A percentile compares a stretch with the other conserved stretches of the same genome.
Conservation (phyloP, 495 filamentous ascomycete species). For the Xeromyces bisporus region DNA sequence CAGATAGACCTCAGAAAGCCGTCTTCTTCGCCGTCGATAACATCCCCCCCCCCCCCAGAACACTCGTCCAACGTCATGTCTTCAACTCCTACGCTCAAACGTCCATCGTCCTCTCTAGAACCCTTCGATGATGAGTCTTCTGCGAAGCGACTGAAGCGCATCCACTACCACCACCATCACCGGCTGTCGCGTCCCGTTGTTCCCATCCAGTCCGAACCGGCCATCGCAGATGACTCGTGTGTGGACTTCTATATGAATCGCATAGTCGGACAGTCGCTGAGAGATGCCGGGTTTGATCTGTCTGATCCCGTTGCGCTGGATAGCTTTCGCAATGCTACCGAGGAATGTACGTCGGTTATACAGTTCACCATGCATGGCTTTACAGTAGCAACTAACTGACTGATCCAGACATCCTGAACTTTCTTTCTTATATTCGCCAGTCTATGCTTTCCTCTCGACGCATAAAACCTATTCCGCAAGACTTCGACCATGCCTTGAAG, state of each 20-base stretch:
- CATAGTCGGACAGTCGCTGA: constrained; percentile 36
- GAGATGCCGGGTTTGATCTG: constrained; percentile 39
- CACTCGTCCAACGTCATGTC: too few relatives aligned
- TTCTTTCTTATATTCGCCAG: constrained; percentile 37
- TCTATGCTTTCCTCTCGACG: constrained; percentile 48
- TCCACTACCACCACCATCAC: constrained; percentile 32
- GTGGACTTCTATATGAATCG: constrained; percentile 38
- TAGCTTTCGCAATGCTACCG: constrained; percentile 35
- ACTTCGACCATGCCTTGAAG: constrained; percentile 50
- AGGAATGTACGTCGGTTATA: constrained; percentile 53
- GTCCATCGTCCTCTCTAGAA: constrained; percentile 18
- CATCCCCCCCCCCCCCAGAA: too few relatives aligned
- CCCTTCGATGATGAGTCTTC: constrained; percentile 8
- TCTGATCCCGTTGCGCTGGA: constrained; percentile 42
- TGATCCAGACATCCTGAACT: constrained; percentile 37
- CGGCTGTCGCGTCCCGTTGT: constrained; percentile 15
- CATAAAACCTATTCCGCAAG: constrained; percentile 42
- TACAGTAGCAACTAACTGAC: too few relatives aligned
- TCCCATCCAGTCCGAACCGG: constrained; percentile 17
- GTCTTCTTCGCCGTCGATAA: too few relatives aligned
- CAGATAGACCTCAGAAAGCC: too few relatives aligned
- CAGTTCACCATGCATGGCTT: too few relatives aligned
- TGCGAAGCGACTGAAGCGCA: constrained; percentile 29
- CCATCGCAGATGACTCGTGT: constrained; percentile 26
- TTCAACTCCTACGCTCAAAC: constrained; percentile 20